These are phyloP conservation scores for Zygotorulaspora chibaensis DNA, from an alignment of 805 yeast genomes.

Conservation along the genomic window DNA sequence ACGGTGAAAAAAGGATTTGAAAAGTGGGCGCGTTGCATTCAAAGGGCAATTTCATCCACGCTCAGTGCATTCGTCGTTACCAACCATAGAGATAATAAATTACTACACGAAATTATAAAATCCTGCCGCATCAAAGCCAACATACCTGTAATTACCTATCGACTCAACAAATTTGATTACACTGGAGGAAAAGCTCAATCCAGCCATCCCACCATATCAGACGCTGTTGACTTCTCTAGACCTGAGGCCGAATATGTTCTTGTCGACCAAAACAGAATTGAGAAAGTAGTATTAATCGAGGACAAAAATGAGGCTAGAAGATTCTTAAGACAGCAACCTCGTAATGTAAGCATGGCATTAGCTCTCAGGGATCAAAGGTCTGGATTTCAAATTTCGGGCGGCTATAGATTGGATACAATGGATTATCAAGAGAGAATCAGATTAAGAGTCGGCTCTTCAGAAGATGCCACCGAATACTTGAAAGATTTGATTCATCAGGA, in stretches of 20 bases:
- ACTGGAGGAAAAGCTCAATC: slow-evolving; percentile 41
- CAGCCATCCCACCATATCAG: slow-evolving; percentile 48
- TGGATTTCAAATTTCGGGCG: slow-evolving; percentile 48
- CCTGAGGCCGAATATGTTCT: slow-evolving; percentile 55
- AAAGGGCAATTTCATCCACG: slow-evolving; percentile 45
- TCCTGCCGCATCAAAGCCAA: slow-evolving; percentile 35
- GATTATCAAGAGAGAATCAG: slow-evolving; percentile 34
- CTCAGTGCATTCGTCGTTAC: slow-evolving; percentile 66
- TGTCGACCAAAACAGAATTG: slow-evolving; percentile 60
- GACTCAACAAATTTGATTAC: slow-evolving; percentile 43
- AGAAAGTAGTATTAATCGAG: slow-evolving; percentile 51
- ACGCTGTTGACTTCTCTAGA: slow-evolving; percentile 53
- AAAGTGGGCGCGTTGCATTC: slow-evolving; percentile 59
- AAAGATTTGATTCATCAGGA: slow-evolving; percentile 22
- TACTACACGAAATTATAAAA: slow-evolving; percentile 37
- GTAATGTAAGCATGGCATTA: slow-evolving; percentile 41
- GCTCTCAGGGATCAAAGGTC: slow-evolving; percentile 40
- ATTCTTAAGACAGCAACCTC: slow-evolving; percentile 35
- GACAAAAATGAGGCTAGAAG: slow-evolving; percentile 49
- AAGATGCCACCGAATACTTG: slow-evolving; percentile 21
- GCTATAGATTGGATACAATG: slow-evolving; percentile 52
- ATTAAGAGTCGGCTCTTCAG: slow-evolving; percentile 22
- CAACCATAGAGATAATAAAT: slow-evolving; percentile 53
- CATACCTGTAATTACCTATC: slow-evolving; percentile 45
- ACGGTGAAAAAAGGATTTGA: slow-evolving; percentile 50